phyloP scores from a whole-genome alignment of 2,329 filamentous ascomycete species.

The Botryotinia globosa region DNA sequence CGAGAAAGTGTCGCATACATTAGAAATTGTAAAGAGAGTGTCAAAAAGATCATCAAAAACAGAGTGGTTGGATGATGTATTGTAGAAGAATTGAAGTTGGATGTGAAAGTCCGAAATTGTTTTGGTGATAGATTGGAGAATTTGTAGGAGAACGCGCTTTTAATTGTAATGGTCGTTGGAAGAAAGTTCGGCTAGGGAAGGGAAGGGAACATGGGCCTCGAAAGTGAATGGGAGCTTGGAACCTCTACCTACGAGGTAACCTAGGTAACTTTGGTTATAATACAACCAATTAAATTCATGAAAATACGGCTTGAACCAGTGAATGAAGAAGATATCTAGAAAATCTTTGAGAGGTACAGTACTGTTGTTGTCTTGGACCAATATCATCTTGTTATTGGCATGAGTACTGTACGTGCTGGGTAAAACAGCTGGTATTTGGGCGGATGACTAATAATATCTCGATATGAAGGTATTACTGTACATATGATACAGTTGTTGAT shows the following conservation, averaged over 20 bases:
- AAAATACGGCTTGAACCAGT: background rate
- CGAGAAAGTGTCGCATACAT: constrained; percentile 32
- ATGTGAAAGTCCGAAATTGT: constrained; percentile 18
- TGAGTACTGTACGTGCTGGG: background rate
- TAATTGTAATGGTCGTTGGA: constrained; percentile 12
- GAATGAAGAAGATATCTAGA: constrained; percentile 19
- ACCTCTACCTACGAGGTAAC: too few species aligned
- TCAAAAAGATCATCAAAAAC: constrained; percentile 27
- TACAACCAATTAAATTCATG: constrained; percentile 23
- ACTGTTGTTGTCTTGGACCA: constrained; percentile 20
- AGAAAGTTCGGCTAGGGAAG: constrained; percentile 19
- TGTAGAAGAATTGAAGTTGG: constrained; percentile 24
- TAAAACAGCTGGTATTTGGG: background rate
- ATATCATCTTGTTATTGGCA: background rate
- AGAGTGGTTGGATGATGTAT: constrained; percentile 4
- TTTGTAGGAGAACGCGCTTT: constrained; percentile 19
- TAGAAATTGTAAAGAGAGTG: constrained; percentile 31
- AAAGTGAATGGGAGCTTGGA: constrained; percentile 1
- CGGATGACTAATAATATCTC: background rate
- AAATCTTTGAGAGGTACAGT: background rate
- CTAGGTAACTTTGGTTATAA: background rate
- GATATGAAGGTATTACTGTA: background rate
- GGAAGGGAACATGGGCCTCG: background rate
- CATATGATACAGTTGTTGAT: background rate
- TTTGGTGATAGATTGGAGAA: constrained; percentile 23